Percentiles rank a stretch among this genome's conserved stretches.
Conservation (phyloP, 129 eudicot genomes). For the Kitagawia praeruptora region DNA sequence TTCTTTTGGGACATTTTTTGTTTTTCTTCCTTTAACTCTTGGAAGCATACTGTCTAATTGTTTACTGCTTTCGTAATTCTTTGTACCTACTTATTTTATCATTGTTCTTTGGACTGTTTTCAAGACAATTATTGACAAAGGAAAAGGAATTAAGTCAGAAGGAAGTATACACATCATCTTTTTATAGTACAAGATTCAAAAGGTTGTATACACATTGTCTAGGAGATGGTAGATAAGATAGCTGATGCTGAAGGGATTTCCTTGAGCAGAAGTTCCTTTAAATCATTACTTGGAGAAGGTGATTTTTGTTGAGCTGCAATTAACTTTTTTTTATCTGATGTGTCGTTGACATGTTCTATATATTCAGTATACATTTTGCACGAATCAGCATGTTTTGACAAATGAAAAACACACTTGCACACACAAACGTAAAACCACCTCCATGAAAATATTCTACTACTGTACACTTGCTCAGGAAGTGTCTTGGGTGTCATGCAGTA, state of each 20-base stretch:
- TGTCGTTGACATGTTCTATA: background rate
- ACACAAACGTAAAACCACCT: background rate
- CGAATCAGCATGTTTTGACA: background rate
- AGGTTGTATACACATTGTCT: too few relatives aligned
- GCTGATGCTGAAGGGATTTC: constrained; percentile 89
- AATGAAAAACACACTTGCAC: background rate
- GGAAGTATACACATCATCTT: too few relatives aligned
- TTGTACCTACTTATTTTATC: too few relatives aligned
- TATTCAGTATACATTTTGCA: background rate
- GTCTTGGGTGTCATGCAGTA: background rate
- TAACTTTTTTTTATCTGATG: background rate
- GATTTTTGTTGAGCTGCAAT: background rate
- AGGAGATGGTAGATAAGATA: constrained; percentile 81
- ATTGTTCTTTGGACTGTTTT: too few relatives aligned
- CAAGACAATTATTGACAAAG: too few relatives aligned
- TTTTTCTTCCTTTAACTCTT: too few relatives aligned
- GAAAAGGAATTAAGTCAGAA: too few relatives aligned
- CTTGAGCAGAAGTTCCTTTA: constrained; percentile 58
- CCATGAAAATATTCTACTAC: background rate
- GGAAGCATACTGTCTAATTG: too few relatives aligned
- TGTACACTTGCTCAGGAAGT: background rate
- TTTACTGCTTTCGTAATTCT: too few relatives aligned
- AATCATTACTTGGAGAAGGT: constrained; percentile 87
- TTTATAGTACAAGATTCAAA: too few relatives aligned
- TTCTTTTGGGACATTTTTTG: too few relatives aligned